Base-by-base conservation (phyloP, 176 grass and related monocot species). In the Pontederia crassipes region DNA sequence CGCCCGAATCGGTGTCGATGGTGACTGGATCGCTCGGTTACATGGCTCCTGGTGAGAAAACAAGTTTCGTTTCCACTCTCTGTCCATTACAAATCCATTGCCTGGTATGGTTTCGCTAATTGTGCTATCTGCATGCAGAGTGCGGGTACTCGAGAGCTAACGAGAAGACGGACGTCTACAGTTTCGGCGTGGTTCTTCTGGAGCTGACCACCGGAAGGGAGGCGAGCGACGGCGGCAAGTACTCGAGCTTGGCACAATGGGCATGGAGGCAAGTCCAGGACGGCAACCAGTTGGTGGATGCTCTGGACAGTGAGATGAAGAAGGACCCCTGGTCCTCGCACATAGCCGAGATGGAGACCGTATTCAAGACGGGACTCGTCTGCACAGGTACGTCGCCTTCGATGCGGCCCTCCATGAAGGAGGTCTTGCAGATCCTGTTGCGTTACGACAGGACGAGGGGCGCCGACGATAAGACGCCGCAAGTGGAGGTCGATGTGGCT, bases 11-110 rank as follows among this genome's bases (percentile, higher is more conserved):
- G 0, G 71, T 88, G 70, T 89, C 87, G 64, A 53, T 74, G n/a
- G 65, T 98, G 4, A 84, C 81, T 7, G 87, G 93, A 2, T 86
- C 93, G 0, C 81, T 86, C 53, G 93, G 87, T n/a, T 92, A 98
- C 84, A 92, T 92, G 87, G 93, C 87, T 73, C 86, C 86, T 3
- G 83, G 83, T 96, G 74, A 77, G 77, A 27, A 60, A 28, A 26
- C 45, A 13, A 49, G 24, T 8, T 48, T 29, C 0, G 0, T 46
- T 49, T 26, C 46, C 15, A 18, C 8, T 3, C 14, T 6, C 5
- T 63, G 55, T 32, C 7, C 9, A 5, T 66, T 9, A 17, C 26
- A 57, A 48, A 52, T 45, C 63, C 11, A 32, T 1, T 24, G 51
- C 9, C 12, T 54, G 14, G 51, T 15, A 17, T 5, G 11, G n/a